phyloP scores from a whole-genome alignment of 108 stramenopile species.

The Schizochytrium sp. region DNA sequence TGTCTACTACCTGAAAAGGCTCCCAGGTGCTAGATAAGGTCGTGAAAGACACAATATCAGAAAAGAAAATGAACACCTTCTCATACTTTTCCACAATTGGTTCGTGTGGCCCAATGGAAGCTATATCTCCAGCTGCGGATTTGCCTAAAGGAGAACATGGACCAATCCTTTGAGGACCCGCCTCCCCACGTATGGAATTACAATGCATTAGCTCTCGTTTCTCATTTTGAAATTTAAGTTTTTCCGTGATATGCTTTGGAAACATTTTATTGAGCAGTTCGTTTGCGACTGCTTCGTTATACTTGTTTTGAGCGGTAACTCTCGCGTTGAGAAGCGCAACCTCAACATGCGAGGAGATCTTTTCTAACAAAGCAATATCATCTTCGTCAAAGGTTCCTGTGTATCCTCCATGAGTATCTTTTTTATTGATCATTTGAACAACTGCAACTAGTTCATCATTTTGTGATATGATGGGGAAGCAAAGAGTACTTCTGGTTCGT shows the following conservation, averaged over 20 bases:
- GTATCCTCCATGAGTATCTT: neutral
- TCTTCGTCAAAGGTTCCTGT: slow-evolving; percentile 9
- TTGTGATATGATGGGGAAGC: neutral
- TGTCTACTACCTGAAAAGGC: slow-evolving; percentile 69
- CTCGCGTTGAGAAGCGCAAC: neutral
- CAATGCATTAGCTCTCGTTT: neutral
- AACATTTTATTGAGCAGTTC: slow-evolving; percentile 18
- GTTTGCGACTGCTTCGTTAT: neutral
- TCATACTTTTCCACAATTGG: neutral
- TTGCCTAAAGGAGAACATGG: neutral
- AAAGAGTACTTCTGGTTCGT: neutral
- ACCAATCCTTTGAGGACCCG: neutral
- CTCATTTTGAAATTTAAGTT: neutral
- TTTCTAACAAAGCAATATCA: neutral
- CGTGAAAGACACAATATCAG: slow-evolving; percentile 71
- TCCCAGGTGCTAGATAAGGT: slow-evolving; percentile 66
- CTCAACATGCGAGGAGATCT: neutral
- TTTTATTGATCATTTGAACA: slow-evolving; percentile 17
- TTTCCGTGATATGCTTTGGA: slow-evolving; percentile 15
- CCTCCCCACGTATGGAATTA: neutral
- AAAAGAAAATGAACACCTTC: slow-evolving; percentile 19
- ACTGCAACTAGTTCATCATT: neutral
- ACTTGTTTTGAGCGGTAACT: slow-evolving; percentile 15
- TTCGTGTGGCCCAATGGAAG: neutral
- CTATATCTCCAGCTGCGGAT: neutral